These are phyloP conservation scores for Aspergillus floridensis DNA, from an alignment of 2,329 filamentous ascomycete genomes.

Conservation along the genomic window DNA sequence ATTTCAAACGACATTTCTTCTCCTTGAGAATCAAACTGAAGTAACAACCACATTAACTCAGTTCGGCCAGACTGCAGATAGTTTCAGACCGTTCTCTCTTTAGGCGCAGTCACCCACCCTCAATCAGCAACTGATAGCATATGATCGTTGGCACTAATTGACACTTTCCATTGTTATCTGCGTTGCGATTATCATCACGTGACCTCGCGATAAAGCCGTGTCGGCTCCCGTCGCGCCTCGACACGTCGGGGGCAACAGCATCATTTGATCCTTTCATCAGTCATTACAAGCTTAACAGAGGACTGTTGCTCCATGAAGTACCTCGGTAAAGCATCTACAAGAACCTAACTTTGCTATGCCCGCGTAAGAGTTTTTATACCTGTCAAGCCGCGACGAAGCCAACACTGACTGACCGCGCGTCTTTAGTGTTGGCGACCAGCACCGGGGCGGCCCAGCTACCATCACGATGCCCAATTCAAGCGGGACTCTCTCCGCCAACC, in stretches of 20 bases:
- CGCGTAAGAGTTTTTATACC: conserved; percentile 39
- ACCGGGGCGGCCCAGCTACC: conserved; percentile 45
- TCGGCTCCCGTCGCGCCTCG: conserved; percentile 22
- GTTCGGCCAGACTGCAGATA: too few species aligned
- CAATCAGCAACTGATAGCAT: neutral
- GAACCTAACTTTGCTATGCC: conserved; percentile 40
- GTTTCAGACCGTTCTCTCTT: neutral
- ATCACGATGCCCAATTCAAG: conserved; percentile 43
- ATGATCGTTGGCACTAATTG: neutral
- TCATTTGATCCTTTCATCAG: neutral
- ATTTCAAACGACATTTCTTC: neutral
- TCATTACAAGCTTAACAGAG: neutral
- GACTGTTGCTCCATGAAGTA: conserved; percentile 6
- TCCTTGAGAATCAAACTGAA: neutral
- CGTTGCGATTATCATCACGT: conserved; percentile 26
- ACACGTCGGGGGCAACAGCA: neutral
- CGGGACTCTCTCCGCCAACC: conserved; percentile 57
- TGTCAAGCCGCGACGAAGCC: neutral
- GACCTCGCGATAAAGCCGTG: conserved; percentile 31
- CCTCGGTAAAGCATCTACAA: neutral
- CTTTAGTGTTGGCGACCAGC: conserved; percentile 66
- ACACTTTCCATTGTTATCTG: neutral
- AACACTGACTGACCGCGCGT: conserved; percentile 19
- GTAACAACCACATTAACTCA: too few species aligned
- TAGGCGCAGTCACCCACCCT: neutral